Evolutionary conservation across 2,329 filamentous ascomycete genomes (phyloP).

Genomic region (Colletotrichum sp.): DNA sequence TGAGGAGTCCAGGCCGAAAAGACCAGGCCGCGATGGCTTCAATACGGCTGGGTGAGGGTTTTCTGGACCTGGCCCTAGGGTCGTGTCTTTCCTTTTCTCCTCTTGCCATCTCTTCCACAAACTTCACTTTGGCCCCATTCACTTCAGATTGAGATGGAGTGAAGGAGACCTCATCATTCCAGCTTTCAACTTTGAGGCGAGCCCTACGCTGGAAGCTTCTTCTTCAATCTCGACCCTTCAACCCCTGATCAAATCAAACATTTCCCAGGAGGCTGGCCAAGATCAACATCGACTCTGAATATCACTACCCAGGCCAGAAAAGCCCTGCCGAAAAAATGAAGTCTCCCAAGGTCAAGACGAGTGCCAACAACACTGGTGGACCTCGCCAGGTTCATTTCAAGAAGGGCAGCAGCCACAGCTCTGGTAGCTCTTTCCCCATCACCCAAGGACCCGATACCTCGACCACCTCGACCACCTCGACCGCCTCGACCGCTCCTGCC

Average conservation of each 20-base stretch:
- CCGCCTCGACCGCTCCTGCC: background rate
- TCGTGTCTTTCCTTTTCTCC: background rate
- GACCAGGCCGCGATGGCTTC: background rate
- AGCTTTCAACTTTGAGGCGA: background rate
- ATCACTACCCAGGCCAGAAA: background rate
- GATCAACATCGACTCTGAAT: background rate
- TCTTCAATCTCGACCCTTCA: background rate
- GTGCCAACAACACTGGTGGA: constrained; percentile 8
- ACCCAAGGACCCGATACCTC: background rate
- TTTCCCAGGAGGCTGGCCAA: background rate
- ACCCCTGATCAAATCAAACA: background rate
- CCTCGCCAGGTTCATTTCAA: constrained; percentile 13
- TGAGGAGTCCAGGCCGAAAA: background rate
- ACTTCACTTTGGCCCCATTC: background rate
- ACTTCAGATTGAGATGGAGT: background rate
- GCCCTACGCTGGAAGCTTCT: background rate
- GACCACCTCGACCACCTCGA: background rate
- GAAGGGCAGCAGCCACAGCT: background rate
- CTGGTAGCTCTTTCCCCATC: background rate
- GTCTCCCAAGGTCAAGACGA: constrained; percentile 11
- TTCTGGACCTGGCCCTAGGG: background rate
- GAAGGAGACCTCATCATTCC: background rate
- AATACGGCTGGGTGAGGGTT: background rate
- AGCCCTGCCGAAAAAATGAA: background rate
- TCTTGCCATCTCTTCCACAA: background rate